Base-by-base conservation (phyloP, 2,329 filamentous ascomycete genomes). In the Chrysoporthe cubensis region DNA sequence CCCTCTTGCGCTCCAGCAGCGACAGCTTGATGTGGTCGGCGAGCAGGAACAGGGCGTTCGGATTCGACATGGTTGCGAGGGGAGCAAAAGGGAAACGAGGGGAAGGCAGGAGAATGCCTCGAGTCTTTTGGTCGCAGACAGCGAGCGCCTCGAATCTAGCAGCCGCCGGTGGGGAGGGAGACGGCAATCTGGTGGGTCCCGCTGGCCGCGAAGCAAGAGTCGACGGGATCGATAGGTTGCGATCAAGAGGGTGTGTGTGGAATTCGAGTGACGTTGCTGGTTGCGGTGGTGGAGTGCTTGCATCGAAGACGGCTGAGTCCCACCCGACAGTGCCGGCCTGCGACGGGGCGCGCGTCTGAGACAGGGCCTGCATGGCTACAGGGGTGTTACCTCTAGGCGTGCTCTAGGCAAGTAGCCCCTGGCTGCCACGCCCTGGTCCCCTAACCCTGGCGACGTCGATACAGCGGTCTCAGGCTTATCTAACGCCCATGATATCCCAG, bases 21-120 rank as follows among this genome's bases (percentile, higher is more conserved):
- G 94, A 97, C 70, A 98, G 88, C 81, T 98, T 97, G 84, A 98
- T 92, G 80, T 98, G 95, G 81, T 99, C 96, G 75, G 94, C 93
- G 67, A 98, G 88, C 65, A 98, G 90, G 78, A 94, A 93, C 73
- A 98, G 90, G 79, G 97, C 94, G 75, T 88, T 89, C 50, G 86
- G 80, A 73, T 85, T 89, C 71, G 84, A 81, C 85, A 87, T 87
- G 75, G 69, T 76, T 62, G 57, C 48, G 26, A 46, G 9, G 44
- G 62, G 42, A n/a, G 21, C 3, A 4, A 9, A 18, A 14, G 14
- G 32, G 13, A 34, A 32, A n/a, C 34, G 6, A 37, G 32, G 18
- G 54, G 37, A 57, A 26, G n/a, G 1, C 32, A 37, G 54, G 37
- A 57, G 26, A 14, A 3, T 42, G 34, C 32, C 50, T 34, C 26